These are phyloP conservation scores for Ceratocystis alfenasii DNA, from an alignment of 2,329 filamentous ascomycete species.

Conservation along the genomic window DNA sequence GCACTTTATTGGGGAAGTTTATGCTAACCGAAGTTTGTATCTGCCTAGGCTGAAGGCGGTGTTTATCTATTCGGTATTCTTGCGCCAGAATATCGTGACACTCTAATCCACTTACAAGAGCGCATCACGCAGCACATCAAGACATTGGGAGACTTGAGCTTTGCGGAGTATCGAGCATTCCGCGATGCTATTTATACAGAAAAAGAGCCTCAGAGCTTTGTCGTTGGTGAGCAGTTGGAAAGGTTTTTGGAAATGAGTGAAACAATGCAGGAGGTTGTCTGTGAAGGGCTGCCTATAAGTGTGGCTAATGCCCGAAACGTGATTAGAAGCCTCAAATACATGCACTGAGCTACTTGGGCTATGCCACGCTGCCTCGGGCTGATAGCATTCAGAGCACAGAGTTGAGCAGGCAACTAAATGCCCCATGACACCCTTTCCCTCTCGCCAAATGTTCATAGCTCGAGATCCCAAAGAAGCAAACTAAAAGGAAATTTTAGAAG, in stretches of 20 bases:
- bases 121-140: conserved; percentile 55
- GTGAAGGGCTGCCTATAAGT: conserved; percentile 41
- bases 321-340: conserved; percentile 49
- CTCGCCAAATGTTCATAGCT: too few relatives aligned
- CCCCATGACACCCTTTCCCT: too few relatives aligned
- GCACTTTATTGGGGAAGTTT: conserved; percentile 23
- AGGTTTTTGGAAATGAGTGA: conserved; percentile 63
- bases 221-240: conserved; percentile 88
- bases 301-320: conserved; percentile 51
- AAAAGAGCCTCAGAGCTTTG: conserved; percentile 70
- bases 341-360: conserved; percentile 37
- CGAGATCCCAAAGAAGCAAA: too few relatives aligned
- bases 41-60: conserved; percentile 64
- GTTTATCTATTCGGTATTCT: conserved; percentile 85
- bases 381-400: too few relatives aligned
- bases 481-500: too few relatives aligned
- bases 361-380: neutral
- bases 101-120: conserved; percentile 70
- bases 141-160: conserved; percentile 61
- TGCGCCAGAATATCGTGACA: conserved; percentile 56
- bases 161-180: conserved; percentile 72
- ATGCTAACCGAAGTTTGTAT: neutral
- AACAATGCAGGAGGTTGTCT: conserved; percentile 41
- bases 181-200: conserved; percentile 59
- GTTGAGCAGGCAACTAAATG: too few relatives aligned